These are phyloP conservation scores for Neurospora sp. DNA, from an alignment of 2,329 filamentous ascomycete species.

Conservation along the genomic window DNA sequence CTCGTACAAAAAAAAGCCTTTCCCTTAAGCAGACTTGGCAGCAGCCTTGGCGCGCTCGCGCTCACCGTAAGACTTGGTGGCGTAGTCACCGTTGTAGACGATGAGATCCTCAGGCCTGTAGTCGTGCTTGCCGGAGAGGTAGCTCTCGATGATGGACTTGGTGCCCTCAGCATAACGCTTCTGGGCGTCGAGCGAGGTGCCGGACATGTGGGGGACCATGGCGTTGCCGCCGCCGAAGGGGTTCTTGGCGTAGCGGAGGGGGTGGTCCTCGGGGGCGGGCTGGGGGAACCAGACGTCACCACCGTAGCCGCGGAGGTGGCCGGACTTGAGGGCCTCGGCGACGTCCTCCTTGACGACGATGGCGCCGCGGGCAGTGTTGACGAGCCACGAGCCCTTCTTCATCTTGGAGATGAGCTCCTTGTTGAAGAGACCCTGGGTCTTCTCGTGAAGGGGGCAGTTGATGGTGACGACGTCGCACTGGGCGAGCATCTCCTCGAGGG, in stretches of 20 bases:
- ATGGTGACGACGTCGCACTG: constrained; percentile 98
- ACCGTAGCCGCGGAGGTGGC: constrained; percentile 83
- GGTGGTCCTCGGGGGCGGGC: constrained; percentile 88
- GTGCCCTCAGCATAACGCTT: constrained; percentile 79
- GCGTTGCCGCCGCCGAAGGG: constrained; percentile 95
- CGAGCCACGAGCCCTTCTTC: constrained; percentile 91
- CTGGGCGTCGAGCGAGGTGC: constrained; percentile 97
- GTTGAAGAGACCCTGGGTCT: constrained; percentile 94
- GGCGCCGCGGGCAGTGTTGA: constrained; percentile 97
- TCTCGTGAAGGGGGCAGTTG: constrained; percentile 98
- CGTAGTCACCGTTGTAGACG: constrained; percentile 81
- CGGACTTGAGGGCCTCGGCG: constrained; percentile 80
- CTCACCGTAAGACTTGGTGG: constrained; percentile 87
- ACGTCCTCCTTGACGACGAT: constrained; percentile 99
- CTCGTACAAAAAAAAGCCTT: neutral
- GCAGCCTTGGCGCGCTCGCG: constrained; percentile 27
- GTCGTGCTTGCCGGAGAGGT: constrained; percentile 79
- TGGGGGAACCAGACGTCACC: constrained; percentile 97
- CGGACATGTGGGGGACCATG: constrained; percentile 98
- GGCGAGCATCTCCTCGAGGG: constrained; percentile 81
- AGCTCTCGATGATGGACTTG: constrained; percentile 85
- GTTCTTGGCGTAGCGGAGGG: constrained; percentile 85
- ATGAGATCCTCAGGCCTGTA: constrained; percentile 89
- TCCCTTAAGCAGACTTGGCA: neutral
- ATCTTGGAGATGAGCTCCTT: constrained; percentile 98